phyloP scores from a whole-genome alignment of 75 land plant species.

The Chamaecyparis obtusa region DNA sequence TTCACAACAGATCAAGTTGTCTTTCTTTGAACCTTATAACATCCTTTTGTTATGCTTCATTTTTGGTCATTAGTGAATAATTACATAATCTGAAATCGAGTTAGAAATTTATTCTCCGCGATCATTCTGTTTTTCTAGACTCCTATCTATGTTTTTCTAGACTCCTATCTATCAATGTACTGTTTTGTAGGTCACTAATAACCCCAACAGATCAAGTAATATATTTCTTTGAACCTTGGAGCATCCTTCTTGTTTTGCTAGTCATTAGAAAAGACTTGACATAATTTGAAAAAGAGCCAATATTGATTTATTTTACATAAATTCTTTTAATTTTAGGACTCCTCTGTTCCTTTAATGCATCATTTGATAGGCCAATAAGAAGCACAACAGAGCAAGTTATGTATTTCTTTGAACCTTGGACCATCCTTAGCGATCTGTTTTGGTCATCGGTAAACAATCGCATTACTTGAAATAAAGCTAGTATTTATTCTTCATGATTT shows the following conservation, averaged over 20 bases:
- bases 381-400: neutral
- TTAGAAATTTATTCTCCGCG: neutral
- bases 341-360: neutral
- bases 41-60: neutral
- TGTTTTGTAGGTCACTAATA: neutral
- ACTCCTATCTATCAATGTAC: no score
- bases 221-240: neutral
- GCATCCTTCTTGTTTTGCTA: neutral
- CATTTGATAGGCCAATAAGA: neutral
- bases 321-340: neutral
- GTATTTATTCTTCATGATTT: neutral
- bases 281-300: neutral
- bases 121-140: neutral
- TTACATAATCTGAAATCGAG: neutral
- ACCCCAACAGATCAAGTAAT: neutral
- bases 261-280: neutral
- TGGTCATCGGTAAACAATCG: neutral
- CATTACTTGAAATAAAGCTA: neutral
- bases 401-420: neutral
- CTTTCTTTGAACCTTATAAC: neutral
- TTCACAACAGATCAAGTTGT: neutral
- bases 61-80: neutral
- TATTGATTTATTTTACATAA: neutral
- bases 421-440: neutral
- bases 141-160: no score